Conservation (phyloP, 345 rosid species). For the Arabis hirsuta region DNA sequence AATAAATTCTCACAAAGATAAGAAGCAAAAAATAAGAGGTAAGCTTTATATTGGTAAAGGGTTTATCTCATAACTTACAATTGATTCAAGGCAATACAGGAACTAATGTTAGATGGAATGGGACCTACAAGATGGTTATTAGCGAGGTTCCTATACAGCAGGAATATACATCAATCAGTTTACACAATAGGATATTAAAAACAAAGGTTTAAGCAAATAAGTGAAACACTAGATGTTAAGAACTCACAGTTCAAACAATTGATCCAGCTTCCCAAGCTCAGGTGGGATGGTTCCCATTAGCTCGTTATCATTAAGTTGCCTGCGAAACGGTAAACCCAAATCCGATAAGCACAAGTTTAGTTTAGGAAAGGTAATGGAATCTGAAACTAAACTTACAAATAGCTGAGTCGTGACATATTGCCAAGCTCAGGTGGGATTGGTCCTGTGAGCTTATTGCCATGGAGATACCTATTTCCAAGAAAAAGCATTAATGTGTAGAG, state of each 20-base stretch:
- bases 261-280: conserved; percentile 93
- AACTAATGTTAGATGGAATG: conserved; percentile 77
- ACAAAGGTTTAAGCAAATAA: neutral
- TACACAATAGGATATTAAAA: neutral
- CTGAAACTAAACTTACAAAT: conserved; percentile 58
- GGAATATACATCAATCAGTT: neutral
- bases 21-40: neutral
- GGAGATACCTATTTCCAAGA: conserved; percentile 66
- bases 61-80: conserved; percentile 55
- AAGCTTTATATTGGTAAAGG: neutral
- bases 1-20: neutral
- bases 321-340: conserved; percentile 29
- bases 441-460: conserved; percentile 89
- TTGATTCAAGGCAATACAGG: conserved; percentile 84
- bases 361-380: neutral
- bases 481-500: neutral
- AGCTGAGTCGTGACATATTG: conserved; percentile 93
- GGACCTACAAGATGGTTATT: conserved; percentile 82
- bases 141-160: conserved; percentile 73
- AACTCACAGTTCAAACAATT: conserved; percentile 88
- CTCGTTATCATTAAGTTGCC: conserved; percentile 83
- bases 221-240: neutral
- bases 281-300: conserved; percentile 79
- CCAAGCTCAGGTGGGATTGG: conserved; percentile 94
- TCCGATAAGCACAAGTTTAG: neutral